Evolutionary conservation across 306 rosid species (phyloP).

Genomic region (Begonia peltatifolia): DNA sequence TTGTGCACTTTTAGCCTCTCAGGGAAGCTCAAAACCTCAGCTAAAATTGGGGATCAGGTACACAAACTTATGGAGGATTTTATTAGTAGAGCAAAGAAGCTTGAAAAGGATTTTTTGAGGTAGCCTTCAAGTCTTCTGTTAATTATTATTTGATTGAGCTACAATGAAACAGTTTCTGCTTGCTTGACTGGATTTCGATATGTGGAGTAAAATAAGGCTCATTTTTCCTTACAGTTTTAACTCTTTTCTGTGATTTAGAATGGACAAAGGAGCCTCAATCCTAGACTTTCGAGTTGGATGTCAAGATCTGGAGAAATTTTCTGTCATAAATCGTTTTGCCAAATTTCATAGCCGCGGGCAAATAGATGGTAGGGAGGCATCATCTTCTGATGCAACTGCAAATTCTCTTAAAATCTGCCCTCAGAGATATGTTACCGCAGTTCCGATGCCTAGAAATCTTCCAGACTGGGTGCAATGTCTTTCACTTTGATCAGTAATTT

Average conservation of each 20-base stretch:
- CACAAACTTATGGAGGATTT: slow-evolving; percentile 49
- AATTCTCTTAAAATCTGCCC: slow-evolving; percentile 42
- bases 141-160: no score
- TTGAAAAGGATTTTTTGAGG: slow-evolving; percentile 76
- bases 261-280: slow-evolving; percentile 70
- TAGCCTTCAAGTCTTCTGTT: slow-evolving; percentile 8
- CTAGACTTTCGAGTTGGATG: slow-evolving; percentile 80
- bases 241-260: slow-evolving; percentile 25
- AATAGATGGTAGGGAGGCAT: slow-evolving; percentile 54
- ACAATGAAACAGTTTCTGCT: no score
- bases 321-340: slow-evolving; percentile 89
- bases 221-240: no score
- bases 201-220: no score
- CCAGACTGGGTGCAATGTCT: slow-evolving; percentile 99
- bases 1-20: slow-evolving; percentile 25
- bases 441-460: slow-evolving; percentile 82
- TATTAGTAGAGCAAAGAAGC: slow-evolving; percentile 41
- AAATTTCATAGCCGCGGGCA: slow-evolving; percentile 84
- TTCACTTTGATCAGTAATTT: slow-evolving; percentile 84
- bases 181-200: no score
- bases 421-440: slow-evolving; percentile 70
- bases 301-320: slow-evolving; percentile 84
- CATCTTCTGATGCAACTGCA: slow-evolving; percentile 38
- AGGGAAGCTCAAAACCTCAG: slow-evolving; percentile 30
- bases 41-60: slow-evolving; percentile 26